Evolutionary conservation across 805 yeast genomes (phyloP).

Genomic region (Kodamaea restingae): DNA sequence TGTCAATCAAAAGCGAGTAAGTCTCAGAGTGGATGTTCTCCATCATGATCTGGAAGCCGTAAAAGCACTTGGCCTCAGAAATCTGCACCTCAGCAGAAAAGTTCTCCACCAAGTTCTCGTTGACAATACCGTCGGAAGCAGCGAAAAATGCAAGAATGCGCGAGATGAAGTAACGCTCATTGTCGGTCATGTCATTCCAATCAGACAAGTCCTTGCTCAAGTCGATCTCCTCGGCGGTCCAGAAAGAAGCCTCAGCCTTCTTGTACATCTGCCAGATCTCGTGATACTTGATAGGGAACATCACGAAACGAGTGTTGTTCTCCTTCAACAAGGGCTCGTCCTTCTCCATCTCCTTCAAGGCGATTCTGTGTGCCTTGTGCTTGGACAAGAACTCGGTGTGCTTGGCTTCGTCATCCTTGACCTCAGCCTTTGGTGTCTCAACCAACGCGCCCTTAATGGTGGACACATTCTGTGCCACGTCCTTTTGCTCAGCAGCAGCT

Average conservation of each 20-base stretch:
- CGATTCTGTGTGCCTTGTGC: slow-evolving; percentile 69
- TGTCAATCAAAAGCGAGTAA: slow-evolving; percentile 88
- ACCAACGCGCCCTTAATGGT: slow-evolving; percentile 17
- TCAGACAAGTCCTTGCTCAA: slow-evolving; percentile 86
- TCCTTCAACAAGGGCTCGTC: slow-evolving; percentile 86
- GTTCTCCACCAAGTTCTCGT: slow-evolving; percentile 95
- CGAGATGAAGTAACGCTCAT: slow-evolving; percentile 88
- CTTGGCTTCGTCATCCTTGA: slow-evolving; percentile 22
- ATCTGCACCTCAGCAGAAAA: slow-evolving; percentile 95
- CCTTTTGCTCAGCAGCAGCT: slow-evolving; percentile 36
- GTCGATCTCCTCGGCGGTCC: slow-evolving; percentile 99
- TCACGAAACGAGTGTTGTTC: slow-evolving; percentile 83
- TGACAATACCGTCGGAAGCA: slow-evolving; percentile 97
- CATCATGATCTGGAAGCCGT: slow-evolving; percentile 99
- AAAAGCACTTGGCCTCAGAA: slow-evolving; percentile 97
- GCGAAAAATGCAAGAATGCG: slow-evolving; percentile 96
- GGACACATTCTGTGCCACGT: slow-evolving; percentile 21
- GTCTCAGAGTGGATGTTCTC: slow-evolving; percentile 98
- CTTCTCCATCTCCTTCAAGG: slow-evolving; percentile 69
- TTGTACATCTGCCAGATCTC: slow-evolving; percentile 99
- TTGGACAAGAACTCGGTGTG: slow-evolving; percentile 56
- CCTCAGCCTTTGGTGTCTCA: slow-evolving; percentile 20
- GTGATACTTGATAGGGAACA: slow-evolving; percentile 94
- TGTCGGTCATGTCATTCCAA: slow-evolving; percentile 91
- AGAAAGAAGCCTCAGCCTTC: slow-evolving; percentile 98